Conservation (phyloP, 148 eudicot species). For the Cornus suecica region DNA sequence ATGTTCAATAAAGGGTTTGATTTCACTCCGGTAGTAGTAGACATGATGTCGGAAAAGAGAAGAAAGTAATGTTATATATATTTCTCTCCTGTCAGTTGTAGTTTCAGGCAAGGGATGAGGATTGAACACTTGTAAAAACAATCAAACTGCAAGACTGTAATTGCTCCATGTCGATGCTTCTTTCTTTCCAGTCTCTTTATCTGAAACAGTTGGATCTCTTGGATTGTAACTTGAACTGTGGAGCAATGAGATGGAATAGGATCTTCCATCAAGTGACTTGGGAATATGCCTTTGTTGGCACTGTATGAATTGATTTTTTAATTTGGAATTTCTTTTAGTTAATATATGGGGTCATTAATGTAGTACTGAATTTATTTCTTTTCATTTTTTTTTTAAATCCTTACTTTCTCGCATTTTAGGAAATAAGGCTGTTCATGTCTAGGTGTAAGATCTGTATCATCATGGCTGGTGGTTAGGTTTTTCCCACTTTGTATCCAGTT, state of each 20-base stretch:
- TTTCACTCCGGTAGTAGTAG: background rate
- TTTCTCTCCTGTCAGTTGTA: constrained; percentile 7
- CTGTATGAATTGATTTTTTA: background rate
- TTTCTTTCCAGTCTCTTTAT: background rate
- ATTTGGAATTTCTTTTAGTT: background rate
- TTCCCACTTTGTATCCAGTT: no score
- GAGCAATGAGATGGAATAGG: background rate
- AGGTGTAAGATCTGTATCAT: no score
- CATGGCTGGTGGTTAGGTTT: no score
- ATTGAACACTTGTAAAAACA: constrained; percentile 3
- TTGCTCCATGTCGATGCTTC: background rate
- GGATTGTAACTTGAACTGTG: background rate
- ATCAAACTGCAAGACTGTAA: background rate
- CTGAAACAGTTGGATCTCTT: background rate
- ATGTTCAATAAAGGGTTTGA: background rate
- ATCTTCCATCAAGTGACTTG: no score
- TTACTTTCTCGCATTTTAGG: no score
- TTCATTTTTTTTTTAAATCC: no score
- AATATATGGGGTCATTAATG: no score
- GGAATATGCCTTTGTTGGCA: no score
- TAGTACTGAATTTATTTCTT: no score
- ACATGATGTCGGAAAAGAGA: background rate
- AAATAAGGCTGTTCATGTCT: no score
- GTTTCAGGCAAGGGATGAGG: background rate
- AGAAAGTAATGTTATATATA: no score